Conservation (phyloP, 768 basidiomycete species). For the Pisolithus marmoratus region DNA sequence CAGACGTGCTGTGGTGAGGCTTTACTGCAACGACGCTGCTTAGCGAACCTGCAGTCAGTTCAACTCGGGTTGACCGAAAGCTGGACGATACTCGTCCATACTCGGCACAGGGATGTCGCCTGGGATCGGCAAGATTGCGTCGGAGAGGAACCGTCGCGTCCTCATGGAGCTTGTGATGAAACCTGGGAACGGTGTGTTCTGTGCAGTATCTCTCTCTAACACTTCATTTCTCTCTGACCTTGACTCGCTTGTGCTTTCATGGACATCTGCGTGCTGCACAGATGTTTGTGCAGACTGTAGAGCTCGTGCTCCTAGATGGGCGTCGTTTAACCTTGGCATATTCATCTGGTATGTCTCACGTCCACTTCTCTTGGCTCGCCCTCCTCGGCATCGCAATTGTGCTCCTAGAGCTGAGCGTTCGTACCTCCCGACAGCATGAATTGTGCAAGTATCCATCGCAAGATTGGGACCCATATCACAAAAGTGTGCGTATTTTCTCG, state of each 20-base stretch:
- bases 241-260: not conserved
- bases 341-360: constrained; percentile 65
- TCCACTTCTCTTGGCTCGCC: not conserved
- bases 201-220: not conserved
- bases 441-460: constrained; percentile 90
- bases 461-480: constrained; percentile 88
- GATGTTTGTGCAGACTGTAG: constrained; percentile 93
- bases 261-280: constrained; percentile 27
- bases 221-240: not conserved
- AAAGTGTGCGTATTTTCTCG: constrained; percentile 66
- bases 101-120: constrained; percentile 20
- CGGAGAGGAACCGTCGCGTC: constrained; percentile 58
- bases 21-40: too few species aligned
- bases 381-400: not conserved
- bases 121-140: constrained; percentile 48
- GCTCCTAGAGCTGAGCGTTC: constrained; percentile 3
- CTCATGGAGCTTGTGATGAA: constrained; percentile 63
- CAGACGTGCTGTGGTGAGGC: too few species aligned
- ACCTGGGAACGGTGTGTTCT: constrained; percentile 69
- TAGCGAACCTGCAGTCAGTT: not conserved
- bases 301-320: constrained; percentile 83
- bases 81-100: not conserved
- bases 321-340: constrained; percentile 82
- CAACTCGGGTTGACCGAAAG: not conserved
- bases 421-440: constrained; percentile 47